phyloP scores from a whole-genome alignment of 2,329 filamentous ascomycete genomes.

The Paraphaeosphaeria sporulosa region DNA sequence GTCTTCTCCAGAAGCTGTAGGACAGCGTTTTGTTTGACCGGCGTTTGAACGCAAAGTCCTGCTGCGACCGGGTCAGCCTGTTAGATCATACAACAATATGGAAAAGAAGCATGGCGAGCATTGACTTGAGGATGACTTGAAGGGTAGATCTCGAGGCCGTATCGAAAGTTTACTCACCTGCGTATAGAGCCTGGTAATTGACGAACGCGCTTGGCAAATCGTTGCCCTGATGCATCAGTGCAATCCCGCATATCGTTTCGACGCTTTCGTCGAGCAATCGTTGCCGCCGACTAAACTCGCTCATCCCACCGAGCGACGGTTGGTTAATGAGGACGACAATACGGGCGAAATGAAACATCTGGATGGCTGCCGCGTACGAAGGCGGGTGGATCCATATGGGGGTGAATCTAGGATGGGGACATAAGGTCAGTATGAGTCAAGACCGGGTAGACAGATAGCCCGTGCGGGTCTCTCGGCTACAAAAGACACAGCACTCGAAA shows the following conservation, averaged over 20 bases:
- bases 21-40: constrained; percentile 35
- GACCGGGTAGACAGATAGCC: too few relatives aligned
- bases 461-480: too few relatives aligned
- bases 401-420: constrained; percentile 14
- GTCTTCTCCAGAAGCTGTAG: constrained; percentile 37
- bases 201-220: constrained; percentile 38
- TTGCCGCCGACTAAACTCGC: constrained; percentile 57
- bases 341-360: constrained; percentile 61
- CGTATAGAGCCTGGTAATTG: constrained; percentile 40
- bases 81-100: not conserved
- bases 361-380: constrained; percentile 55
- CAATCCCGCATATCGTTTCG: constrained; percentile 60
- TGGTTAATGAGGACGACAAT: constrained; percentile 63
- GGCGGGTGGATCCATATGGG: constrained; percentile 43
- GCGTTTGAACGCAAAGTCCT: constrained; percentile 41
- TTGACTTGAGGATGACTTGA: not conserved
- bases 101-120: not conserved
- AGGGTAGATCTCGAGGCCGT: not conserved
- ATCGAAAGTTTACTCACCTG: constrained; percentile 28
- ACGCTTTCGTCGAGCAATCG: constrained; percentile 57
- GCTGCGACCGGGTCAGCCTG: constrained; percentile 24
- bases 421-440: too few relatives aligned
- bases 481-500: too few relatives aligned
- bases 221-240: constrained; percentile 48
- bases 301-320: constrained; percentile 58